phyloP scores from a whole-genome alignment of 176 grass and related monocot species.

The Dendrocalamus sinicus region DNA sequence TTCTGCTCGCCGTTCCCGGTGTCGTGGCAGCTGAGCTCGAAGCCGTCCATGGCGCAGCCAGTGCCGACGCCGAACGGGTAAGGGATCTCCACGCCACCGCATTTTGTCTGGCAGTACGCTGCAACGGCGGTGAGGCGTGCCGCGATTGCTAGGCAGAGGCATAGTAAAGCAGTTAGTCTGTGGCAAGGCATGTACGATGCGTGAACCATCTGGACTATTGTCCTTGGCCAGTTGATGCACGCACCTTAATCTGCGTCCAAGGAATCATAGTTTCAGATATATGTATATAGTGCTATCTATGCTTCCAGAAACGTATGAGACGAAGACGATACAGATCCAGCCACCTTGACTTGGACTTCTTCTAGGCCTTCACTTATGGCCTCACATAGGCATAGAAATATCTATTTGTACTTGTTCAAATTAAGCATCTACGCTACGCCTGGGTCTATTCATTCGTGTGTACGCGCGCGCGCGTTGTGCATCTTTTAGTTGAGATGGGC shows the following conservation, averaged over 20 bases:
- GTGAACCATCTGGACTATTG: background rate
- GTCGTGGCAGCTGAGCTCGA: conserved; percentile 1
- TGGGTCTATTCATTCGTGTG: too few relatives aligned
- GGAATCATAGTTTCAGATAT: background rate
- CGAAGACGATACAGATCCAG: too few relatives aligned
- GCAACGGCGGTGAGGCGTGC: background rate
- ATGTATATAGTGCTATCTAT: background rate
- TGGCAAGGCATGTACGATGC: background rate
- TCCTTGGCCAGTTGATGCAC: background rate
- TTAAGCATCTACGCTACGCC: too few relatives aligned
- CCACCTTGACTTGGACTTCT: too few relatives aligned
- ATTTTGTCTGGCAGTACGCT: background rate
- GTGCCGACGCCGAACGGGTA: conserved; percentile 3
- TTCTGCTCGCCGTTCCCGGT: background rate
- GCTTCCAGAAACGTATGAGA: too few relatives aligned
- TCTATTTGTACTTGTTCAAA: too few relatives aligned
- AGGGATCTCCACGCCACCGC: background rate
- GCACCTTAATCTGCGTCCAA: background rate
- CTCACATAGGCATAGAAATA: too few relatives aligned
- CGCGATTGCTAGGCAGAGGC: background rate
- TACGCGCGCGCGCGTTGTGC: too few relatives aligned
- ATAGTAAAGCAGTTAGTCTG: background rate
- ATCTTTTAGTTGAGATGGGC: too few relatives aligned
- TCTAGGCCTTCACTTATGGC: too few relatives aligned
- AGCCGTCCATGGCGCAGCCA: background rate